Conservation (phyloP, 2,329 filamentous ascomycete species). For the Sporothrix inflata region DNA sequence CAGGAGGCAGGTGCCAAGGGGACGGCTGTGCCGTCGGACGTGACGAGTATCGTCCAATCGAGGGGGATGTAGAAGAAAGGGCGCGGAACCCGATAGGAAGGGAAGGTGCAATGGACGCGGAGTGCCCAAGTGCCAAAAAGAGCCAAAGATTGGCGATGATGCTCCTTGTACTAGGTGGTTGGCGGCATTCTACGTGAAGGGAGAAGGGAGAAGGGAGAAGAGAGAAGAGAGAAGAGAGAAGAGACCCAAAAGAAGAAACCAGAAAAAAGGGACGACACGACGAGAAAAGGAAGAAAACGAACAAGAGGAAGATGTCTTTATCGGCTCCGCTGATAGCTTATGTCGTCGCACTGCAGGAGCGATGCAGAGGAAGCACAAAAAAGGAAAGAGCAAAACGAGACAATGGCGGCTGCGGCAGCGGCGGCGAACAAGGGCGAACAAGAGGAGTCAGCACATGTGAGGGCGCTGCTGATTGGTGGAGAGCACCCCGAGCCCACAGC, state of each 20-base stretch:
- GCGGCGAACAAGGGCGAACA: not conserved
- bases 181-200: not conserved
- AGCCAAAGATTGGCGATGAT: slow-evolving; percentile 9
- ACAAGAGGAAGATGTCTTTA: not conserved
- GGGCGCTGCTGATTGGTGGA: not conserved
- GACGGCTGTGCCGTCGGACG: slow-evolving; percentile 10
- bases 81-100: not conserved
- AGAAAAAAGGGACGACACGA: not conserved
- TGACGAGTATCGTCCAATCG: not conserved
- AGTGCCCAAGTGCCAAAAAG: not conserved
- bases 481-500: not conserved
- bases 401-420: slow-evolving; percentile 11
- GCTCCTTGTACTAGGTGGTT: not conserved
- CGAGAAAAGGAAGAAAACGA: not conserved
- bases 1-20: slow-evolving; percentile 8
- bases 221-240: not conserved
- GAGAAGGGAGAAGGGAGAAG: not conserved
- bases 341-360: slow-evolving; percentile 3
- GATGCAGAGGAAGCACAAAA: not conserved
- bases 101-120: not conserved
- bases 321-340: slow-evolving; percentile 20
- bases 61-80: not conserved
- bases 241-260: not conserved
- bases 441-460: slow-evolving; percentile 10
- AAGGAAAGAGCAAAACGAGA: not conserved